Evolutionary conservation across 345 rosid species (phyloP), one percentile per base, ranked within the genome.

Genomic region (Syzygium aqueum): DNA sequence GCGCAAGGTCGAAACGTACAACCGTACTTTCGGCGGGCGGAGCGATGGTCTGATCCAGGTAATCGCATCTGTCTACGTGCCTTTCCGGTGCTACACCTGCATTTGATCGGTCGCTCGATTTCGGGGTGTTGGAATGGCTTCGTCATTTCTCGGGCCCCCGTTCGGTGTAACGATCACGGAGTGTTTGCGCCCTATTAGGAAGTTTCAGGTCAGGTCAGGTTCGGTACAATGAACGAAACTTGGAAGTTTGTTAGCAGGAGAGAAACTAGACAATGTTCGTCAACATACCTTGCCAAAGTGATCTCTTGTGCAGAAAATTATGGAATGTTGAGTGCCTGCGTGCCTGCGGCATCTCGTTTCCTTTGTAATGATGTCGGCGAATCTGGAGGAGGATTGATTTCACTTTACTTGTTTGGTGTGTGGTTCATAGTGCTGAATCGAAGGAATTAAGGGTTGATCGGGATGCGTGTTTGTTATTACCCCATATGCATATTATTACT

Each of bases 1-100:
- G 85, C 88, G 84, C 53, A 92, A 88, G 88, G 89, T 96, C 87
- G 93, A 95, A 89, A 91, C 93, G 4, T 97, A 97, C 84, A 97
- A 97, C 87, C 97, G 96, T 40, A 54, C 91, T 53, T 95, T 94
- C 88, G 99, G 98, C 6, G 94, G 98, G 8, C 90, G 85, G 22
- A 57, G 89, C 65, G 90, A 19, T 85, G 87, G 95, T 85, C 89
- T 97, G 51, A 17, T 92, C 90, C 98, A 97, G 98, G 99, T 94
- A 87, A 73, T 28, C 21, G 7, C 27, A 37, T 49, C 46, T 50
- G 14, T 15, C 50, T 40, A 59, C 23, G 1, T 0, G 49, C 40
- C 23, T 4, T 85, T 43, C 84, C 33, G 3, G 33, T 65, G 0
- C 27, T 14, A 25, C n/a, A 51, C 40, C 17, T 77, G 73, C 49